Percentiles rank a stretch among this genome's conserved stretches.
phyloP scores from a whole-genome alignment of 2,329 filamentous ascomycete species.

The Reticulascus tulasneorum region DNA sequence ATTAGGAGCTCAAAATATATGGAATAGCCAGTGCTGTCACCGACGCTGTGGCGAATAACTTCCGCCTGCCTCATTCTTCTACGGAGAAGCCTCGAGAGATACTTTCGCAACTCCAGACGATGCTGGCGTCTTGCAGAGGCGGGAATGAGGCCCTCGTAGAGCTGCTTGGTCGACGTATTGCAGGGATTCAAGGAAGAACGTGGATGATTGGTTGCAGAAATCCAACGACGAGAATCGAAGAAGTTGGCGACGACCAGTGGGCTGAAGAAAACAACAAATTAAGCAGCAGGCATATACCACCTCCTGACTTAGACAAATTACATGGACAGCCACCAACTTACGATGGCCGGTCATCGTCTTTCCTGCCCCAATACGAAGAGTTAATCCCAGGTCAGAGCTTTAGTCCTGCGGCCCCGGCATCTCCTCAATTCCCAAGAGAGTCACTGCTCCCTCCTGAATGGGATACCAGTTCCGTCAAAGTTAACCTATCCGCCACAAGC shows the following conservation, averaged over 20 bases:
- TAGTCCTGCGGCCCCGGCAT: no score
- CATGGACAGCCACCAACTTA: no score
- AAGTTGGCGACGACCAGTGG: conserved; percentile 10
- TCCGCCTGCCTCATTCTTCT: conserved; percentile 14
- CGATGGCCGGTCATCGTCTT: no score
- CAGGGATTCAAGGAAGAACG: conserved; percentile 10
- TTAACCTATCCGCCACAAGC: no score
- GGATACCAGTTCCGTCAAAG: no score
- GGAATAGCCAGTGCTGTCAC: conserved; percentile 42
- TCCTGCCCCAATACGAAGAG: no score
- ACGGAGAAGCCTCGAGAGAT: conserved; percentile 25
- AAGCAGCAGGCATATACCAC: no score
- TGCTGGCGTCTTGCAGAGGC: conserved; percentile 37
- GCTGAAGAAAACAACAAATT: background rate
- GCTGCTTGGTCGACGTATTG: conserved; percentile 21
- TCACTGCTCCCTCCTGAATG: no score
- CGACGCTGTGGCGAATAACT: conserved; percentile 30
- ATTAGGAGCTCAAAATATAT: conserved; percentile 39
- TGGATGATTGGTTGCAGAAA: conserved; percentile 1
- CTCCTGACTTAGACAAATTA: no score
- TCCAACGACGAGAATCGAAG: conserved; percentile 7
- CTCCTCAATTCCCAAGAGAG: no score
- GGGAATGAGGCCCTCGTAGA: conserved; percentile 36
- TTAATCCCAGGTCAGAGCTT: no score
- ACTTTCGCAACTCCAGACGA: conserved; percentile 31